phyloP scores from a whole-genome alignment of 1,284 basidiomycete genomes.

The Trichosporon sp. region DNA sequence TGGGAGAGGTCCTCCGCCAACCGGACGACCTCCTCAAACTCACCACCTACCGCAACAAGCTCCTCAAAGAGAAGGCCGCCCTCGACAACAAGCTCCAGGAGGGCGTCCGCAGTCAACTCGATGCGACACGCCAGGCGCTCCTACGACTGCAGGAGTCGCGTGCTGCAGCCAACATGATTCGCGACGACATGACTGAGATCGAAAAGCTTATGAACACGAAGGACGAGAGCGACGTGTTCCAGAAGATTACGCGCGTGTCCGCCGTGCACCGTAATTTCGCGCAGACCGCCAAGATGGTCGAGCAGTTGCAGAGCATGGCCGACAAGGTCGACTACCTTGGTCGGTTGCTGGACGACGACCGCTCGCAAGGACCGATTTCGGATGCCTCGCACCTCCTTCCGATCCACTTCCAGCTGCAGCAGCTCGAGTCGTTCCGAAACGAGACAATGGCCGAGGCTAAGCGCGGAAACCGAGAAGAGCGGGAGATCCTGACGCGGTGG shows the following conservation, averaged over 20 bases:
- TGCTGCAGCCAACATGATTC: slow-evolving; percentile 79
- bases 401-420: slow-evolving; percentile 85
- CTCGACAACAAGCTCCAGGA: slow-evolving; percentile 89
- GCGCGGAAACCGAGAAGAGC: slow-evolving; percentile 65
- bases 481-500: slow-evolving; percentile 71
- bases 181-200: slow-evolving; percentile 88
- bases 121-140: slow-evolving; percentile 86
- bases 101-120: slow-evolving; percentile 91
- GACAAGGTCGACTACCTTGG: slow-evolving; percentile 78
- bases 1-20: slow-evolving; percentile 75
- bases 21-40: slow-evolving; percentile 94
- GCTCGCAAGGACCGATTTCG: slow-evolving; percentile 67
- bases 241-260: slow-evolving; percentile 90
- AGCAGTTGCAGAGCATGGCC: slow-evolving; percentile 86
- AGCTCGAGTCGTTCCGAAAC: slow-evolving; percentile 90
- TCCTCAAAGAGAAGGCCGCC: slow-evolving; percentile 95
- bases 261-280: slow-evolving; percentile 94
- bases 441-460: slow-evolving; percentile 90
- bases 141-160: slow-evolving; percentile 80
- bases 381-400: slow-evolving; percentile 83
- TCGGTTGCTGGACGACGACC: slow-evolving; percentile 74
- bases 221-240: slow-evolving; percentile 63
- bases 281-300: slow-evolving; percentile 92
- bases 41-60: slow-evolving; percentile 83
- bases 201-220: slow-evolving; percentile 67